Conservation (phyloP, 257 asterid species). For the Rhazya stricta region DNA sequence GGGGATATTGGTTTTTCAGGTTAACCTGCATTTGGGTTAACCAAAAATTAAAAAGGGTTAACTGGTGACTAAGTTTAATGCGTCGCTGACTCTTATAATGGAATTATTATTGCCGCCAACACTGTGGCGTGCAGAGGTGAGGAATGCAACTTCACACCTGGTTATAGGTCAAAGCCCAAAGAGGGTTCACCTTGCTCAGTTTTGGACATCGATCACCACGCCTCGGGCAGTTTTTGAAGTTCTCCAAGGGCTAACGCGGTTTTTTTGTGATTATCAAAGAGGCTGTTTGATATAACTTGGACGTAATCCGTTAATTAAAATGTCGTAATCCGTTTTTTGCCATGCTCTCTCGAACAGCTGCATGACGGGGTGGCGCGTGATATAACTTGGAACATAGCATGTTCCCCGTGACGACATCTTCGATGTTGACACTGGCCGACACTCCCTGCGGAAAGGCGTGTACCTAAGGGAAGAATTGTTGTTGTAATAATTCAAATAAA, state of each 20-base stretch:
- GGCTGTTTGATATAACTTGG: no score
- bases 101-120: not conserved
- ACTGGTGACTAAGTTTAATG: not conserved
- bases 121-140: not conserved
- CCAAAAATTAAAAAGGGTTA: not conserved
- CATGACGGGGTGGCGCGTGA: constrained; percentile 16
- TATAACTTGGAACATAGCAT: not conserved
- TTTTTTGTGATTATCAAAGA: no score
- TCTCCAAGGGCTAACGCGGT: no score
- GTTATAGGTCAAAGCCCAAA: no score
- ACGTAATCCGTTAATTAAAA: not conserved
- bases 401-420: not conserved
- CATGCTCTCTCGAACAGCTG: not conserved
- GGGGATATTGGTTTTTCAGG: not conserved
- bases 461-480: not conserved
- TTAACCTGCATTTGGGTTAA: not conserved
- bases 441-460: not conserved
- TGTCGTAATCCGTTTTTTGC: not conserved
- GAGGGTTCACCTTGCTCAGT: no score
- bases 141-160: not conserved
- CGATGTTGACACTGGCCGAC: constrained; percentile 12
- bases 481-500: not conserved
- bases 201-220: no score
- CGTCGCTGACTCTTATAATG: not conserved
- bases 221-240: no score